Evolutionary conservation across 192 early-diverging fungal genomes (phyloP).

Genomic region (Coemansia furcata): DNA sequence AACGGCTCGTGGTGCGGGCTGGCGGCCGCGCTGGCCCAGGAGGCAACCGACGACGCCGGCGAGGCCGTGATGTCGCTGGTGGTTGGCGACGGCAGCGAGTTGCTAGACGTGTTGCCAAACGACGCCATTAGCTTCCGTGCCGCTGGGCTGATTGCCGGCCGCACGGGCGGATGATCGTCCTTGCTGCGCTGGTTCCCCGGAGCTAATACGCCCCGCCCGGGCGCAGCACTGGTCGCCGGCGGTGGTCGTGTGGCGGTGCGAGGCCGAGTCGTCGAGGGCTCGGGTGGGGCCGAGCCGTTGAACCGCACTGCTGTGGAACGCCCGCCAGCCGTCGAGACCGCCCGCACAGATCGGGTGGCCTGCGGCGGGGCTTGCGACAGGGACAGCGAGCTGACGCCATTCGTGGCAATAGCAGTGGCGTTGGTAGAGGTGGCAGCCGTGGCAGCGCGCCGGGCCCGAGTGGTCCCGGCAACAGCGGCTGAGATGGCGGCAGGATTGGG

Average conservation of each 20-base stretch:
- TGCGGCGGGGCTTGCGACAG: not conserved
- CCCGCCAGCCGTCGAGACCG: not conserved
- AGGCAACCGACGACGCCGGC: conserved; percentile 33
- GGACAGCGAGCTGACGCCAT: not conserved
- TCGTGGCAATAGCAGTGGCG: not conserved
- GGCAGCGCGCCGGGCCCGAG: conserved; percentile 30
- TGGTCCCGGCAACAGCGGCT: conserved; percentile 47
- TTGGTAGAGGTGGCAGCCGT: not conserved
- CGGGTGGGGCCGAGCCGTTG: not conserved
- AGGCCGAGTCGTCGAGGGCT: not conserved
- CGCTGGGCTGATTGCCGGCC: conserved; percentile 13
- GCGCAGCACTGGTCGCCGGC: not conserved
- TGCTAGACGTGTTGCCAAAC: conserved; percentile 7
- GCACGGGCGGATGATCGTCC: not conserved
- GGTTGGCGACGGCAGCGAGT: conserved; percentile 34
- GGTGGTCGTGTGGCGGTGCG: conserved; percentile 8
- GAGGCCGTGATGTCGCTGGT: conserved; percentile 24
- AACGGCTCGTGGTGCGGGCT: conserved; percentile 48
- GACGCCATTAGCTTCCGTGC: conserved; percentile 6
- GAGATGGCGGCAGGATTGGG: conserved; percentile 39
- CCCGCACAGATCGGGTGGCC: not conserved
- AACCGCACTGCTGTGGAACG: conserved; percentile 22
- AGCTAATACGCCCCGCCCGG: not conserved
- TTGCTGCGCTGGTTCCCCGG: not conserved
- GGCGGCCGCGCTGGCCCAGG: conserved; percentile 39